These are phyloP conservation scores for Cucumis sativus DNA, from an alignment of 306 rosid genomes.

Conservation along the genomic window Cucumber_9930_V3 NC_026655.2:2396001-2396500, in stretches of 20 bases:
- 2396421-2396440: slow-evolving; percentile 17
- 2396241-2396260: slow-evolving; percentile 23
- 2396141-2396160: slow-evolving; percentile 78
- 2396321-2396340: slow-evolving; percentile 32
- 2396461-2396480: slow-evolving; percentile 31
- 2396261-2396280: slow-evolving; percentile 43
- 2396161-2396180: slow-evolving; percentile 60
- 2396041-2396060: slow-evolving; percentile 26
- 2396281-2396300: slow-evolving; percentile 62
- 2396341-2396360: slow-evolving; percentile 11
- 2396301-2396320: slow-evolving; percentile 68
- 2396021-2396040: slow-evolving; percentile 43
- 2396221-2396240: slow-evolving; percentile 12
- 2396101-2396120: slow-evolving; percentile 20
- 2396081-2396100: slow-evolving; percentile 68
- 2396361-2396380: slow-evolving; percentile 17
- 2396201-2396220: slow-evolving; percentile 20
- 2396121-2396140: slow-evolving; percentile 24
- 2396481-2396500: slow-evolving; percentile 18
- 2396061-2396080: slow-evolving; percentile 27
- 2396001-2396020: slow-evolving; percentile 62
- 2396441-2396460: slow-evolving; percentile 51
- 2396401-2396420: slow-evolving; percentile 13
- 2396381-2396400: slow-evolving; percentile 10
- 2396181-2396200: slow-evolving; percentile 62